Conservation (phyloP, 129 eudicot genomes). For the Helichrysum umbraculigerum region DNA sequence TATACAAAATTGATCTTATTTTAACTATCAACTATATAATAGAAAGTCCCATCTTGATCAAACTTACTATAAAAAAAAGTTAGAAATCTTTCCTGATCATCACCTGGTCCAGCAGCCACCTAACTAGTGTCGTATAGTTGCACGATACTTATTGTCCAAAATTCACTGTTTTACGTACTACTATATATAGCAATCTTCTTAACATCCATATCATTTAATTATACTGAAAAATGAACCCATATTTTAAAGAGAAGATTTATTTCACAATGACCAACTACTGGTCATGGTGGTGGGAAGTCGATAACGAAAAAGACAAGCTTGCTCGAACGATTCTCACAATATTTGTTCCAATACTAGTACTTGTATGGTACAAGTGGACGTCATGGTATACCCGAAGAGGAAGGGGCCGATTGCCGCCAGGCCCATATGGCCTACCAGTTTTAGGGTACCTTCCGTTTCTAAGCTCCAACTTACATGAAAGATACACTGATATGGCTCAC, state of each 20-base stretch:
- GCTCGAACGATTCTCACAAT: slow-evolving; percentile 29
- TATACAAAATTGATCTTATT: no score
- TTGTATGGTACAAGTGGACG: slow-evolving; percentile 24
- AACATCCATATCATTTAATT: neutral
- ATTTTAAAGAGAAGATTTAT: neutral
- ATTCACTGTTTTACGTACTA: neutral
- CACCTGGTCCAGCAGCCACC: neutral
- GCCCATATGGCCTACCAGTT: slow-evolving; percentile 40
- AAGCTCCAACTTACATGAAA: slow-evolving; percentile 37
- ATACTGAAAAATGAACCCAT: neutral
- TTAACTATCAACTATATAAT: no score
- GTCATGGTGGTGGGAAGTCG: slow-evolving; percentile 41
- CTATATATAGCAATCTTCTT: neutral
- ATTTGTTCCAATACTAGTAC: neutral
- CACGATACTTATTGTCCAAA: neutral
- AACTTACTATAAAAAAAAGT: neutral
- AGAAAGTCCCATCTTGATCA: neutral
- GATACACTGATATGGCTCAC: slow-evolving; percentile 36
- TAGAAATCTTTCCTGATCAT: neutral
- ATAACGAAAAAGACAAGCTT: slow-evolving; percentile 14
- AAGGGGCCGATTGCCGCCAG: slow-evolving; percentile 28
- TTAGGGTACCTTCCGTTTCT: slow-evolving; percentile 43
- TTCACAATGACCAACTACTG: slow-evolving; percentile 22
- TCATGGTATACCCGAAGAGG: no score
- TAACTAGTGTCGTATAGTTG: neutral